Evolutionary conservation across 2,329 filamentous ascomycete genomes (phyloP).

Genomic region (Hymenoscyphus infarciens): DNA sequence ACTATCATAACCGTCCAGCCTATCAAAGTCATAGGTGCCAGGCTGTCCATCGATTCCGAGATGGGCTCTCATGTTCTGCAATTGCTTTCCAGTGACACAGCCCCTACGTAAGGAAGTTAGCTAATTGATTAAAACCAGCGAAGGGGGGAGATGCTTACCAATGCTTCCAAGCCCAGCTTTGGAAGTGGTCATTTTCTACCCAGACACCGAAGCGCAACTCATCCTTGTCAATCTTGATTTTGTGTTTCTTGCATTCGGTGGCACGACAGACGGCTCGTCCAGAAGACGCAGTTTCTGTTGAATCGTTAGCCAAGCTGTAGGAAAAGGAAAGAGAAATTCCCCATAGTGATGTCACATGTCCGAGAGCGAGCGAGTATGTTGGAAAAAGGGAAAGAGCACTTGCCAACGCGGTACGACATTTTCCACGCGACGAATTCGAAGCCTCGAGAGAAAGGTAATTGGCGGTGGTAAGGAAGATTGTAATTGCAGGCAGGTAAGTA

Average conservation of each 20-base stretch:
- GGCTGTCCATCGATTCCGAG: constrained; percentile 46
- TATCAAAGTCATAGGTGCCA: constrained; percentile 41
- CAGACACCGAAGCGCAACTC: constrained; percentile 74
- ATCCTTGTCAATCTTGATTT: constrained; percentile 72
- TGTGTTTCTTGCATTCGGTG: constrained; percentile 65
- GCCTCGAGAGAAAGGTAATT: neutral
- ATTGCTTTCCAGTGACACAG: constrained; percentile 74
- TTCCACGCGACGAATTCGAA: neutral
- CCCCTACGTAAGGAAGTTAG: constrained; percentile 57
- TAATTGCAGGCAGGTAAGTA: neutral
- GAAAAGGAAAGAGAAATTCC: neutral
- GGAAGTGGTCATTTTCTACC: constrained; percentile 58
- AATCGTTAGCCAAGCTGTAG: neutral
- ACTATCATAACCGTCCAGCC: constrained; percentile 68
- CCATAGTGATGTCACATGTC: neutral
- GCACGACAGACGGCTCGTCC: neutral
- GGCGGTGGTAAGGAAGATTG: neutral
- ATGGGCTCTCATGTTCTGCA: constrained; percentile 60
- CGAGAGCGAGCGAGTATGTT: neutral
- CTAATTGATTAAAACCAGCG: neutral
- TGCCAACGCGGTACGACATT: constrained; percentile 7
- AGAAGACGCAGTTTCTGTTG: neutral
- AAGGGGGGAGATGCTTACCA: constrained; percentile 57
- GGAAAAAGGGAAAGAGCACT: neutral
- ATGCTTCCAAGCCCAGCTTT: constrained; percentile 75